Conservation (phyloP, 2,329 filamentous ascomycete genomes). For the Alternaria solani region DNA sequence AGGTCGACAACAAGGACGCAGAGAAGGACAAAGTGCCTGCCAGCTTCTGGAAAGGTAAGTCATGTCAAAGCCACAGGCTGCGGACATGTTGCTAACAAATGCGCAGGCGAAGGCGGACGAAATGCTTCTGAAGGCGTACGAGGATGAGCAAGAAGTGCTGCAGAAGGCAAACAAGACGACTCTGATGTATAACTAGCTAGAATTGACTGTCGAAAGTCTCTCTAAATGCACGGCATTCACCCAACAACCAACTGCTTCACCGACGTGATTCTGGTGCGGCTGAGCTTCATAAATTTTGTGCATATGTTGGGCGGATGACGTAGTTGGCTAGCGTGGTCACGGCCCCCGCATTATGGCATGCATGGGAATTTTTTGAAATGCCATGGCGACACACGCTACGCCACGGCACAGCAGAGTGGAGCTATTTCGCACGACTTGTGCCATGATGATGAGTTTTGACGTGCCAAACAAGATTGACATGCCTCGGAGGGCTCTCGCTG, state of each 20-base stretch:
- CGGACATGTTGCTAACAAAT: slow-evolving; percentile 15
- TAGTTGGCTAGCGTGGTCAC: slow-evolving; percentile 14
- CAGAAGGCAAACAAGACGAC: not conserved
- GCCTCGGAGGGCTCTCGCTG: not conserved
- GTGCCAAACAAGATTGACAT: not conserved
- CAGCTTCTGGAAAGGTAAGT: slow-evolving; percentile 53
- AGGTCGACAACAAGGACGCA: slow-evolving; percentile 48
- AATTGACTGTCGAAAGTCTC: not conserved
- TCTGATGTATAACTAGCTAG: slow-evolving; percentile 13
- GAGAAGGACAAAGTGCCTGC: slow-evolving; percentile 53
- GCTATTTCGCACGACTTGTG: not conserved
- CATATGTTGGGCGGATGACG: slow-evolving; percentile 26
- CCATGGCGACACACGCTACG: slow-evolving; percentile 29
- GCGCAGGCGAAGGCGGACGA: slow-evolving; percentile 38
- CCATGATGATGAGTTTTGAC: not conserved
- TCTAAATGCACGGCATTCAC: not conserved
- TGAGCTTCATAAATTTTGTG: slow-evolving; percentile 26
- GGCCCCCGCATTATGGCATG: slow-evolving; percentile 11
- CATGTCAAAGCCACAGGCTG: not conserved
- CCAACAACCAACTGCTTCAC: not conserved
- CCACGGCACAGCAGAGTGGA: not conserved
- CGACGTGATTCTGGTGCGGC: not conserved
- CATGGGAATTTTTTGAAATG: slow-evolving; percentile 41
- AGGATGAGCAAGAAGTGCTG: not conserved
- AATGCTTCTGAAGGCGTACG: slow-evolving; percentile 24